These are phyloP conservation scores for Lyophyllum semitale DNA, from an alignment of 768 basidiomycete genomes.

Conservation along the genomic window DNA sequence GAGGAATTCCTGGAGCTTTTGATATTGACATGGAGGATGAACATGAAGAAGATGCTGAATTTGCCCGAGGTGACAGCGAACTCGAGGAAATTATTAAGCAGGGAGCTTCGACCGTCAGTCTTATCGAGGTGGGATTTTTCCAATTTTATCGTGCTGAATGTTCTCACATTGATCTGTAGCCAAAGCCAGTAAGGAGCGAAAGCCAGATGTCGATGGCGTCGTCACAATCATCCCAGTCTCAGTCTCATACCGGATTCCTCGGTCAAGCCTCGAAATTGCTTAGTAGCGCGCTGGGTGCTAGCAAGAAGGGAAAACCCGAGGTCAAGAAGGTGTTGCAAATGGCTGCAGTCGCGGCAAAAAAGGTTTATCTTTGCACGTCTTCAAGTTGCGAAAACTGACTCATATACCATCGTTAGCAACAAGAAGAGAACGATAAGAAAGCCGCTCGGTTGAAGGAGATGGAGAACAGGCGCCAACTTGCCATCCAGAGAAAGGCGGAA, in stretches of 20 bases:
- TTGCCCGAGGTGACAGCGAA: constrained; percentile 31
- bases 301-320: constrained; percentile 74
- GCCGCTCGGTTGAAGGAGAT: constrained; percentile 73
- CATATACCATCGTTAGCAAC: constrained; percentile 58
- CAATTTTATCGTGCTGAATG: neutral
- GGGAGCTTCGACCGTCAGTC: constrained; percentile 36
- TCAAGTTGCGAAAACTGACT: neutral
- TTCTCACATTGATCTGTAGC: constrained; percentile 8
- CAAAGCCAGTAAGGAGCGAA: constrained; percentile 40
- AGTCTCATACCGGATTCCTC: constrained; percentile 63
- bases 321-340: constrained; percentile 79
- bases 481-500: constrained; percentile 72
- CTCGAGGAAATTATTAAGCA: constrained; percentile 44
- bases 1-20: constrained; percentile 29
- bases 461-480: constrained; percentile 77
- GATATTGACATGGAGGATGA: constrained; percentile 41
- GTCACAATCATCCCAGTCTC: constrained; percentile 47
- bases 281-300: constrained; percentile 63
- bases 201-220: constrained; percentile 61
- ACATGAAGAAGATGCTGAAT: constrained; percentile 33
- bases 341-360: constrained; percentile 85
- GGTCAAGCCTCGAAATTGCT: constrained; percentile 71
- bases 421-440: constrained; percentile 86
- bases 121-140: constrained; percentile 42
- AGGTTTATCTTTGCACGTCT: constrained; percentile 48